phyloP scores from a whole-genome alignment of 2,329 filamentous ascomycete species.

The Fusarium oxysporum region DNA sequence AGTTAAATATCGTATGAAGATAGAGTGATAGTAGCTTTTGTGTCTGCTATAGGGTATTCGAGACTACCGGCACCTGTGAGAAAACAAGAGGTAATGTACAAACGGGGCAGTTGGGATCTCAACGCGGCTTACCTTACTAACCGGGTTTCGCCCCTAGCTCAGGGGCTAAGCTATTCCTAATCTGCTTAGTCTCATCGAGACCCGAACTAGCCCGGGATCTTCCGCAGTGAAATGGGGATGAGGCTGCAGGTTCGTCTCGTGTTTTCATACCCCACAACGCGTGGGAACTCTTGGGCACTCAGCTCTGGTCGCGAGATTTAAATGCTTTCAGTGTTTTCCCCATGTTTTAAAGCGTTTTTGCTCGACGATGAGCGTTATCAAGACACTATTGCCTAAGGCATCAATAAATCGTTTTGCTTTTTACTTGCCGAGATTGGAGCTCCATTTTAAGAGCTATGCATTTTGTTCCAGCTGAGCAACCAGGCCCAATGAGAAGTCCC shows the following conservation, averaged over 20 bases:
- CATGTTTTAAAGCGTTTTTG: not conserved
- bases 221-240: not conserved
- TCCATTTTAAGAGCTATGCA: not conserved
- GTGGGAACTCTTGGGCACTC: not conserved
- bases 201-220: not conserved
- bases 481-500: not conserved
- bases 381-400: not conserved
- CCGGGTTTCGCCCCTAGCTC: not conserved
- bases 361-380: not conserved
- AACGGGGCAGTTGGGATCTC: not conserved
- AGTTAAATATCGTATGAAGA: not conserved
- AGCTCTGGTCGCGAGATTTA: too few relatives aligned
- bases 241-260: not conserved
- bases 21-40: not conserved
- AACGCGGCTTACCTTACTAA: not conserved
- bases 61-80: too few relatives aligned
- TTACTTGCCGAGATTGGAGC: not conserved
- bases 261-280: not conserved
- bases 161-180: not conserved
- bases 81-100: not conserved
- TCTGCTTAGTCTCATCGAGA: not conserved
- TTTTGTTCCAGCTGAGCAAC: not conserved
- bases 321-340: not conserved
- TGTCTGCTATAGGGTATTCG: not conserved
- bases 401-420: not conserved